Conservation (phyloP, 2,329 filamentous ascomycete species). For the Hymenoscyphus salicellus region DNA sequence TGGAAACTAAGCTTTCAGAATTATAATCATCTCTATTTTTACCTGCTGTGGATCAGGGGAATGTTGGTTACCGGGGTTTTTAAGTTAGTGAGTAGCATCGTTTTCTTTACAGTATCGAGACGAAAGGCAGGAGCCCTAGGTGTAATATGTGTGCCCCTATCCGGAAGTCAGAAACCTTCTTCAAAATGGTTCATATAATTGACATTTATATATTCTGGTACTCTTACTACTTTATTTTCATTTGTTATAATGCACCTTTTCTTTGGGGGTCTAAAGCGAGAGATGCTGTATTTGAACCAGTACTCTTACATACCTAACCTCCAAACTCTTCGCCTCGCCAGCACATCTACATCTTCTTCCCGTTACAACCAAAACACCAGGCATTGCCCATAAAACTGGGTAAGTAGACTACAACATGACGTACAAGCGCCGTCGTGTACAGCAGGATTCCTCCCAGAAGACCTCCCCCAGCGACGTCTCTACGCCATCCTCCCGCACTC, state of each 20-base stretch:
- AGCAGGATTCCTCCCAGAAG: constrained; percentile 14
- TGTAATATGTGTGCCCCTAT: too few species aligned
- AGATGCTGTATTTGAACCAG: too few species aligned
- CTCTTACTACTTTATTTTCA: too few species aligned
- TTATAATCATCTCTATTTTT: neutral
- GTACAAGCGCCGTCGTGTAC: constrained; percentile 29
- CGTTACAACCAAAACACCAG: neutral
- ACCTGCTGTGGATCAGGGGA: neutral
- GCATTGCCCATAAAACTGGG: neutral
- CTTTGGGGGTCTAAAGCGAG: too few species aligned
- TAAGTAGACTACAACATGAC: constrained; percentile 22
- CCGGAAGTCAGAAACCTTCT: too few species aligned
- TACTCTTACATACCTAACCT: too few species aligned
- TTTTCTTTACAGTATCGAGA: neutral
- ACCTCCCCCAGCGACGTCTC: constrained; percentile 9
- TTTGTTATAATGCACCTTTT: too few species aligned
- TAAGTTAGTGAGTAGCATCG: neutral
- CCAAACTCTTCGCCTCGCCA: neutral
- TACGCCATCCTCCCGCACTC: constrained; percentile 8
- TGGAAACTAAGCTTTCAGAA: neutral
- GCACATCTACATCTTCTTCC: neutral
- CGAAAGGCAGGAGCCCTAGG: too few species aligned
- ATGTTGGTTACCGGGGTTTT: neutral
- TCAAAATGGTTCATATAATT: too few species aligned
- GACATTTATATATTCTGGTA: too few species aligned